phyloP scores from a whole-genome alignment of 2,329 filamentous ascomycete species.

The Venturia pyrina region DNA sequence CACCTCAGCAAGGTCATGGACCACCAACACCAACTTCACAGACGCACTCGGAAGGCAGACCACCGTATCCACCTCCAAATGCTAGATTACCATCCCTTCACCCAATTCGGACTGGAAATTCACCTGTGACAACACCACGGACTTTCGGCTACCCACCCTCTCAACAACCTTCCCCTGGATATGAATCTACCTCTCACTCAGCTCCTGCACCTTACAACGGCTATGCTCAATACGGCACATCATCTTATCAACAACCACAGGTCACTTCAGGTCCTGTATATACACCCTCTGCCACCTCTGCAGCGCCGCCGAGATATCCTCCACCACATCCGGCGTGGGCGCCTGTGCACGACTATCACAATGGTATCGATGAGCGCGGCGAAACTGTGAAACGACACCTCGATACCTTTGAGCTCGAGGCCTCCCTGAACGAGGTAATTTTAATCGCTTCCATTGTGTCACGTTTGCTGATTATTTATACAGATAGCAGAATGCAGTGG shows the following conservation, averaged over 20 bases:
- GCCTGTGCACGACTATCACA: neutral
- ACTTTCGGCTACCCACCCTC: neutral
- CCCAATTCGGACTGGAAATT: slow-evolving; percentile 11
- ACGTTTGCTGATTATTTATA: neutral
- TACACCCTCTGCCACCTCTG: neutral
- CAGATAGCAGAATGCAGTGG: slow-evolving; percentile 37
- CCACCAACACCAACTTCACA: slow-evolving; percentile 4
- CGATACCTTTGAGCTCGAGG: slow-evolving; percentile 51
- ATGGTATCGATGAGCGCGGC: slow-evolving; percentile 20
- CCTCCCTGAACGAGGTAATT: slow-evolving; percentile 39
- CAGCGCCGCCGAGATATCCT: neutral
- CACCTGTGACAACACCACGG: neutral
- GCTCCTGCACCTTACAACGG: neutral
- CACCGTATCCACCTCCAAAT: neutral
- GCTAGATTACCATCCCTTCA: slow-evolving; percentile 11
- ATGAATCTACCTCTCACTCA: slow-evolving; percentile 7
- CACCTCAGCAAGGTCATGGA: slow-evolving; percentile 3
- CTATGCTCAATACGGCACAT: neutral
- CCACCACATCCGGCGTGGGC: neutral
- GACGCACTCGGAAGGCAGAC: neutral
- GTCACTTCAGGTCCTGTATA: slow-evolving; percentile 1
- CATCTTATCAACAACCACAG: slow-evolving; percentile 8
- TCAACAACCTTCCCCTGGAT: slow-evolving; percentile 8
- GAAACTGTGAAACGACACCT: slow-evolving; percentile 53
- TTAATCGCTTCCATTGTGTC: neutral